phyloP scores from a whole-genome alignment of 768 basidiomycete species.

The Rhodotorula paludigena region DNA sequence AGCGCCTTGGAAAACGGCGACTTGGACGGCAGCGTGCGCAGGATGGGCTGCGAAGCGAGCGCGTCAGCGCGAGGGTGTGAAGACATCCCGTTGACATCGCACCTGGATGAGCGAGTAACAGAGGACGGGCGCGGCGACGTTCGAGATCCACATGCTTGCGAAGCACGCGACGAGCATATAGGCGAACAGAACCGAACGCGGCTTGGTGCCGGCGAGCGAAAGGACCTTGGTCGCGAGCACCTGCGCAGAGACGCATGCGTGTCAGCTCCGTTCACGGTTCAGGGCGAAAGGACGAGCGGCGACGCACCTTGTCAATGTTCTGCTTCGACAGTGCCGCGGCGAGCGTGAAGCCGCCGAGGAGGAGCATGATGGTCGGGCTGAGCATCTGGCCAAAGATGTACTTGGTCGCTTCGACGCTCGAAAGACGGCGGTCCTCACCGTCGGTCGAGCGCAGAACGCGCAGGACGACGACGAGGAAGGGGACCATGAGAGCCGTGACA shows the following conservation, averaged over 20 bases:
- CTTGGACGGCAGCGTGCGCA: slow-evolving; percentile 79
- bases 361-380: slow-evolving; percentile 94
- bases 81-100: slow-evolving; percentile 38
- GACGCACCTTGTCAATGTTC: slow-evolving; percentile 66
- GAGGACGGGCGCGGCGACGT: slow-evolving; percentile 93
- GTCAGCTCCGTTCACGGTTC: neutral
- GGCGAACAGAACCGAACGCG: slow-evolving; percentile 77
- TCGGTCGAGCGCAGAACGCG: slow-evolving; percentile 66
- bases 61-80: neutral
- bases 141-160: slow-evolving; percentile 99
- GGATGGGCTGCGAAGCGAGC: slow-evolving; percentile 65
- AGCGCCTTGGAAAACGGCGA: slow-evolving; percentile 83
- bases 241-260: slow-evolving; percentile 46
- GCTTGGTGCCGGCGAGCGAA: slow-evolving; percentile 80
- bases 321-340: slow-evolving; percentile 94
- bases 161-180: slow-evolving; percentile 97
- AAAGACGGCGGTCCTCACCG: slow-evolving; percentile 53
- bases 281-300: neutral
- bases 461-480: slow-evolving; percentile 77
- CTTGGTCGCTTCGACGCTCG: slow-evolving; percentile 72
- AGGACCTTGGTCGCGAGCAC: slow-evolving; percentile 85
- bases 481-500: slow-evolving; percentile 88
- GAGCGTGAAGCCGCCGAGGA: slow-evolving; percentile 80
- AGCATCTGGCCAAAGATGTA: slow-evolving; percentile 94
- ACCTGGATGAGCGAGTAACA: slow-evolving; percentile 95